Base-by-base conservation (phyloP, 495 filamentous ascomycete genomes). In the Penicillium diatomitis region DNA sequence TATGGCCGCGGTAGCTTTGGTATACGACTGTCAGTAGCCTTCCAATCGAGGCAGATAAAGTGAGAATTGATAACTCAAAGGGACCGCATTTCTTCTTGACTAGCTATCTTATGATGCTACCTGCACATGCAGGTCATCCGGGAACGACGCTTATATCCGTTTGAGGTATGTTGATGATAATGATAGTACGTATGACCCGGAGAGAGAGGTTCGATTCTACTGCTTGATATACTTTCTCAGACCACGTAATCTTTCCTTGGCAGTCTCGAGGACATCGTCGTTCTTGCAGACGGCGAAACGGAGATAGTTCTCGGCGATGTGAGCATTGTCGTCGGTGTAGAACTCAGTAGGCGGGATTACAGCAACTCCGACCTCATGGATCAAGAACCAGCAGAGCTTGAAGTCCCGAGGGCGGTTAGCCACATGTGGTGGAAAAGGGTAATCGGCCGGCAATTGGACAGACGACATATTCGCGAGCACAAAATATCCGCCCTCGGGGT, bases 271-370 rank as follows among this genome's bases (percentile, higher is more conserved):
- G 8, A 98, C 80, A 34, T 88, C 78, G 61, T 98, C 90, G 27
- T 94, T 77, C 78, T 98, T 98, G 70, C 92, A 98, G 7, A 98
- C 91, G 3, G 92, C 92, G 69, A 98, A 98, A 36, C 92, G 73
- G 53, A 98, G 71, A 64, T 90, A 98, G 60, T 96, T 85, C 76
- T 95, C 87, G 4, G 83, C 92, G 56, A 95, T 83, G 51, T 86
- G 79, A 32, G 85, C 80, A 51, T 95, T 95, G 49, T 65, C 71
- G 39, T 84, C 78, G 20, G 89, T 96, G 58, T 96, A 96, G 65
- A 98, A 98, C 67, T 98, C 92, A 0, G 87, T 95, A 0, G 92
- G 92, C 3, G 92, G 92, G 53, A 98, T 98, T 2, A 90, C 88
- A 5, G 92, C 92, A 3, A 98, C 88, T 4, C 92, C 92, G 43